Evolutionary conservation across 1,284 basidiomycete species (phyloP), one percentile per base, ranked within the genome.

Genomic region (Fomes fomentarius): DNA sequence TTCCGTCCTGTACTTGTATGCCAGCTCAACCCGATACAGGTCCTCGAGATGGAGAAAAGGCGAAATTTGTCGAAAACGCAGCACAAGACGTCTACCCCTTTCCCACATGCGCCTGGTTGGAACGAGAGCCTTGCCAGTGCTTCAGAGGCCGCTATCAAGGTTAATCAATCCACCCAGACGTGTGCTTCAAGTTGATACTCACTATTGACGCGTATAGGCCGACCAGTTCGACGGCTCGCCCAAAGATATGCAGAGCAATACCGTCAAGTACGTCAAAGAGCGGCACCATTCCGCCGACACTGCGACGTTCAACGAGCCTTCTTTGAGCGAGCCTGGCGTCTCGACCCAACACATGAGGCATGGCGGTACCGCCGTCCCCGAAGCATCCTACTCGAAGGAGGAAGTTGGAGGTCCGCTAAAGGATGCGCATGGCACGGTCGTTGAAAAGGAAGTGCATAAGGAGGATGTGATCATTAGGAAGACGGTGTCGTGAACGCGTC

Each of bases 111-210:
- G 1, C 89, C 87, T 5, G 88, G 87, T 2, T 91, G 89, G 89
- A 90, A 90, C 64, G 85, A 91, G 63, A 64, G 71, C 33, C 80
- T 91, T 21, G 89, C 89, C 1, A 82, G 78, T 54, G 62, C 76
- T 12, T 88, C 88, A 1, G 89, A 91, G 70, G 89, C 89, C 9
- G 69, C 73, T 30, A 74, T 91, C 41, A 91, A 91, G 79, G 89
- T 85, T n/a, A n/a, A n/a, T n/a, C n/a, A n/a, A n/a, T n/a, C n/a
- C n/a, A n/a, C n/a, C n/a, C n/a, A n/a, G n/a, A n/a, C n/a, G n/a
- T n/a, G n/a, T n/a, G n/a, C n/a, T n/a, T n/a, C 14, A 24, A 39
- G 8, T 17, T 5, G n/a, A 2, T 17, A 37, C 35, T 37, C 17
- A 24, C 22, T 22, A n/a, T 31, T n/a, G 21, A 8, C 39, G 31